Evolutionary conservation across 192 early-diverging fungal species (phyloP).

Genomic region (Mortierella claussenii): DNA sequence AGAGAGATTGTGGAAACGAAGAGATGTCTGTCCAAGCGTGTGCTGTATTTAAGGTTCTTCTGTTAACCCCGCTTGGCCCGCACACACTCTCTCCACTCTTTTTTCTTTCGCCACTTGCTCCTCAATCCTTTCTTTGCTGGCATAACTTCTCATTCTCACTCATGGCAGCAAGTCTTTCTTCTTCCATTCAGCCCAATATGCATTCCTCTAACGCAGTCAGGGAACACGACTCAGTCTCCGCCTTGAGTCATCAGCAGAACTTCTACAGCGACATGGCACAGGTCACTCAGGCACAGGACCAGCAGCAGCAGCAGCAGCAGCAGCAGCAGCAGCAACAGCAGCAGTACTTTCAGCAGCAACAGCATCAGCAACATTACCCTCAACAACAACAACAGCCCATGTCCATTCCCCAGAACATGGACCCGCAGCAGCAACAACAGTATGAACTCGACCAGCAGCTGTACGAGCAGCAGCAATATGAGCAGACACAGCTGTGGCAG

Average conservation of each 20-base stretch:
- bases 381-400: background rate
- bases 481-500: constrained; percentile 26
- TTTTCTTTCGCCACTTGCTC: too few species aligned
- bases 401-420: background rate
- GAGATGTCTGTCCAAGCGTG: too few species aligned
- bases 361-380: background rate
- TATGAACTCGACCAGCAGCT: constrained; percentile 23
- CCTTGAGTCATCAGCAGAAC: constrained; percentile 12
- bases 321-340: constrained; percentile 3
- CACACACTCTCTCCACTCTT: too few species aligned
- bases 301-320: constrained; percentile 10
- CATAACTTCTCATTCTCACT: too few species aligned
- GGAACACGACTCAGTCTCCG: background rate
- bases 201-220: constrained; percentile 1
- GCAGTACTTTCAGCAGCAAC: background rate
- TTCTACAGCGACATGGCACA: constrained; percentile 13
- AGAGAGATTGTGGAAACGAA: too few species aligned
- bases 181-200: constrained; percentile 2
- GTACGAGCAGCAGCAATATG: constrained; percentile 29
- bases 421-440: constrained; percentile 21
- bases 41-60: too few species aligned
- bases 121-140: too few species aligned
- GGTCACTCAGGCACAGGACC: constrained; percentile 7
- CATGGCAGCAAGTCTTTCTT: constrained; percentile 32
- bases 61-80: too few species aligned